Conservation (phyloP, 225 moss, liverwort and hornwort genomes). For the Ulota crispa region DNA sequence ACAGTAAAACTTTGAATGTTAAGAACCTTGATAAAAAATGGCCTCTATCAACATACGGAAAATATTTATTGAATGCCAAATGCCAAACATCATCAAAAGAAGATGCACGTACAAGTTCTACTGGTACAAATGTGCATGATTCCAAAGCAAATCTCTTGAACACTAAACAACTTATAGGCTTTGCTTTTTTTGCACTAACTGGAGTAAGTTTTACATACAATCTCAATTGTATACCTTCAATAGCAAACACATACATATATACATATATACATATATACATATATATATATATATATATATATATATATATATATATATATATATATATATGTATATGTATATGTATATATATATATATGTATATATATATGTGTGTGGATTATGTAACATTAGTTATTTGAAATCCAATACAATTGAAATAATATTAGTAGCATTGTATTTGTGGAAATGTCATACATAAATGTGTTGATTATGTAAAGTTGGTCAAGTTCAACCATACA, state of each 20-base stretch:
- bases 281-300: too few relatives aligned
- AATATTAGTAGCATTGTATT: too few relatives aligned
- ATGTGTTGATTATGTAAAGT: too few relatives aligned
- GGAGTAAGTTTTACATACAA: slow-evolving; percentile 18
- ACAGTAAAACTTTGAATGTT: background rate
- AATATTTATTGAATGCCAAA: background rate
- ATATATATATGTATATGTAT: too few relatives aligned
- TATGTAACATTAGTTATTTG: too few relatives aligned
- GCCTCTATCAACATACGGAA: background rate
- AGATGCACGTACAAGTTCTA: background rate
- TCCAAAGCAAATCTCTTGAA: slow-evolving; percentile 24
- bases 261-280: too few relatives aligned
- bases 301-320: too few relatives aligned
- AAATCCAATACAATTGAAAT: too few relatives aligned
- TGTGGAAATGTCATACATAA: too few relatives aligned
- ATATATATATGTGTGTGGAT: too few relatives aligned
- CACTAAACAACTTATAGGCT: slow-evolving; percentile 39
- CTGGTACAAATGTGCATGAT: background rate
- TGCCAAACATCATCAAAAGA: background rate
- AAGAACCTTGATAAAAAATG: background rate
- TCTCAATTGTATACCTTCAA: accelerated
- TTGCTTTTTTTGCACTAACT: slow-evolving; percentile 31
- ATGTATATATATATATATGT: too few relatives aligned
- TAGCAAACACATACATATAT: background rate
- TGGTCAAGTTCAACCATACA: too few relatives aligned